Evolutionary conservation across 148 eudicot species (phyloP), one percentile per base, ranked within the genome.

Genomic region (Talinum fruticosum): DNA sequence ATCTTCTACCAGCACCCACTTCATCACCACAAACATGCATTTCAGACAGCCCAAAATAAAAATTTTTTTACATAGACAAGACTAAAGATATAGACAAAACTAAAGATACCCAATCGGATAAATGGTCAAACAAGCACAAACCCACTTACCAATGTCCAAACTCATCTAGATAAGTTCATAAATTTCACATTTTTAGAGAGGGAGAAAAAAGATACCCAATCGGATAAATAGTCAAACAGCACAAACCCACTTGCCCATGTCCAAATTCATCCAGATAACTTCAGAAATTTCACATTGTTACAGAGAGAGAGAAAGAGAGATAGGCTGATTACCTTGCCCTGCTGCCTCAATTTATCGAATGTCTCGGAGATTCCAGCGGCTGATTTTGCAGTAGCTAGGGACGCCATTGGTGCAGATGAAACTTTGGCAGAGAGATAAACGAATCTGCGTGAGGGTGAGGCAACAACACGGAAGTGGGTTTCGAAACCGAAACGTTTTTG

Each of bases 351-450:
- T 64, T 76, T 86, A 30, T 85, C 74, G 87, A 94, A 94, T 53
- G 98, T 94, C 75, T 94, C 87, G 0, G 96, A 90, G 24, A 94
- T 74, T 28, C 94, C 91, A 68, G 88, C 78, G 7, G 87, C 75
- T 13, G 85, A 72, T 37, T 76, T 72, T n/a, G 79, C 72, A 41
- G 89, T 74, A 23, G 83, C 74, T 64, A 86, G 91, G 74, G 88
- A n/a, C 10, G 93, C 93, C 92, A 85, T 89, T 24, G 80, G 57
- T 24, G 80, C 54, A 61, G 67, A 82, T 76, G 73, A 80, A 45
- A 66, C 62, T 35, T 16, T 69, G 2, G 30, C 4, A 34, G 83
- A 80, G 66, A 79, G 73, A 51, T 77, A 26, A 7, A 73, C 6
- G 3, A 83, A 32, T 72, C 75, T 76, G 29, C 24, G 75, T 5